A percentile compares a stretch with the other conserved stretches of the same genome.
These are phyloP conservation scores for Mortierella sp. DNA, from an alignment of 371 early-diverging fungal genomes.

Conservation along the genomic window DNA sequence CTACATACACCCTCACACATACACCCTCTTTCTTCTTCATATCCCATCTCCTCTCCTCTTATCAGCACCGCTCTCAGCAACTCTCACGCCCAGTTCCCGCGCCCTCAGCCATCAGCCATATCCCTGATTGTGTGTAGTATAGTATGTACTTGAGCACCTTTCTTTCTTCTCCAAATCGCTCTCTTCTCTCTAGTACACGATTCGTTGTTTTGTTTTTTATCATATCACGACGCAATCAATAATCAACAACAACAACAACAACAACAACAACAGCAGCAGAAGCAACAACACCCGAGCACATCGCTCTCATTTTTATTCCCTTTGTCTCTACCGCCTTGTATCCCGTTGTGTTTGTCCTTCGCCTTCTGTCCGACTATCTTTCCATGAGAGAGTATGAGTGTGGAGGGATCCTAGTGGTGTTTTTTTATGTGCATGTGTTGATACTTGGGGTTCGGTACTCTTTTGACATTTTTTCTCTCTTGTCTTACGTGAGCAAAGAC, in stretches of 20 bases:
- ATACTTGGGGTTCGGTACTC: background rate
- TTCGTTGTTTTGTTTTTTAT: too few species aligned
- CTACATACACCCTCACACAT: background rate
- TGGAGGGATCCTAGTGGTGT: conserved; percentile 13
- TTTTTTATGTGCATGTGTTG: background rate
- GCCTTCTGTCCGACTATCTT: background rate
- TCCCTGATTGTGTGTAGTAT: too few species aligned
- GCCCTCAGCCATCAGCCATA: too few species aligned
- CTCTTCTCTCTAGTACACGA: too few species aligned
- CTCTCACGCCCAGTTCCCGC: too few species aligned
- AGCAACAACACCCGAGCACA: background rate
- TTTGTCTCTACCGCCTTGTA: background rate
- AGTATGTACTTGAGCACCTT: too few species aligned
- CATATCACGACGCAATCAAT: too few species aligned
- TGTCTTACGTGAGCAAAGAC: conserved; percentile 11
- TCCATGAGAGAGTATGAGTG: background rate
- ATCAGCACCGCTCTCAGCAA: background rate
- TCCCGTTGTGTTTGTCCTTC: background rate
- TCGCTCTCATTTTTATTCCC: background rate
- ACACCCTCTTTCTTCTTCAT: background rate
- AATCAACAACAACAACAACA: background rate
- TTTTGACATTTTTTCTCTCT: background rate
- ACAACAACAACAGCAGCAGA: background rate
- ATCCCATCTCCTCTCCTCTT: background rate
- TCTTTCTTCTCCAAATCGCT: too few species aligned